Evolutionary conservation across 345 rosid species (phyloP), one percentile per base, ranked within the genome.

Genomic region (Ailanthus altissimus): DNA sequence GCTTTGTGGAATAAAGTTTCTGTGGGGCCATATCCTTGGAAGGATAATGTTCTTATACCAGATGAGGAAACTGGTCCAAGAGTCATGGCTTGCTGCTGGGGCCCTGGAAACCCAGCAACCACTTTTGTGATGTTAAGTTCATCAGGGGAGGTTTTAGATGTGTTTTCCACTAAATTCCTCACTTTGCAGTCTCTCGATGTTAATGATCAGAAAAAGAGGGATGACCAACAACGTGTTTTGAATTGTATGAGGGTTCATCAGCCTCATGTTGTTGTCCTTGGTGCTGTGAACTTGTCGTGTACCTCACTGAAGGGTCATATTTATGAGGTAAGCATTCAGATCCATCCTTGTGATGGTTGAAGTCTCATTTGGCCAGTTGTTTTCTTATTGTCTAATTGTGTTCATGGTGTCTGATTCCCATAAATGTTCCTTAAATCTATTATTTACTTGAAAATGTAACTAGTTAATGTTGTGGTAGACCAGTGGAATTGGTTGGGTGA

Each of bases 21-120:
- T 50, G 88, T 92, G 21, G 97, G 97, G 72, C 97, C 97, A 45
- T 97, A 88, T 81, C 95, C 87, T 72, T 86, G 91, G 80, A 93
- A 92, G 87, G 98, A 93, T 67, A 89, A 80, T 80, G 97, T 91
- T 85, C 77, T 86, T 68, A 81, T 83, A 78, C 85, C 94, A 32
- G 98, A 96, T 62, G 99, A 94, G 72, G 99, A 94, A 80, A 88
- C 94, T 81, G 93, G 94, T 63, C 98, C 97, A 3, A 90, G 99
- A 82, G 99, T 96, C 79, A 90, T 96, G 98, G 98, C 97, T 58
- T 94, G 98, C 84, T 94, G 97, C 83, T 97, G 99, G 99, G 98
- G 97, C 67, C 98, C 99, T 76, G 98, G 98, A 67, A 91, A 92
- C 71, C 99, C 99, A 40, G 94, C 97, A 62, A 93, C 92, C 63